These are phyloP conservation scores for Lodderomyces pseudojiufengensis DNA, from an alignment of 1,139 yeast species.

Conservation along the genomic window DNA sequence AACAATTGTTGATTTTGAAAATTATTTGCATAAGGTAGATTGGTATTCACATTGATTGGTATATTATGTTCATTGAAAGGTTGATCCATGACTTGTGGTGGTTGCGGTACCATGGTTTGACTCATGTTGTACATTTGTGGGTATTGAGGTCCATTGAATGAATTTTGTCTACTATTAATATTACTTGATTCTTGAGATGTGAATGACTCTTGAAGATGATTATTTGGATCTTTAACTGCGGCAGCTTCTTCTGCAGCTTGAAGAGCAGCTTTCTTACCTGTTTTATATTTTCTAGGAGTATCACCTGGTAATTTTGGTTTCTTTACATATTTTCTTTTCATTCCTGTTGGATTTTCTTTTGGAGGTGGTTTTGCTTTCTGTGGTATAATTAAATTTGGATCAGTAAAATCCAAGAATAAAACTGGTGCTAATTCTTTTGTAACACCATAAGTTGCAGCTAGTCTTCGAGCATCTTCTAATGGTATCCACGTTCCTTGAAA, in stretches of 20 bases:
- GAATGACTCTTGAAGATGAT: slow-evolving; percentile 7
- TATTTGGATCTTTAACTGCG: slow-evolving; percentile 4
- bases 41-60: slow-evolving; percentile 13
- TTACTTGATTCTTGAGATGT: slow-evolving; percentile 18
- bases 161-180: slow-evolving; percentile 14
- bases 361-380: slow-evolving; percentile 43
- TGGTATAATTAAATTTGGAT: slow-evolving; percentile 45
- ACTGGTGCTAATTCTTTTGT: slow-evolving; percentile 55
- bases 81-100: slow-evolving; percentile 18
- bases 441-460: slow-evolving; percentile 53
- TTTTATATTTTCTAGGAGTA: slow-evolving; percentile 32
- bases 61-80: slow-evolving; percentile 26
- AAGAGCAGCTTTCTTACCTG: slow-evolving; percentile 14
- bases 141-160: slow-evolving; percentile 9
- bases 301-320: slow-evolving; percentile 35
- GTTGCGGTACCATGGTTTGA: slow-evolving; percentile 13
- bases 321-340: slow-evolving; percentile 43
- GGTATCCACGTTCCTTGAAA: slow-evolving; percentile 99
- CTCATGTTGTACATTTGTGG: slow-evolving; percentile 10
- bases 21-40: slow-evolving; percentile 18
- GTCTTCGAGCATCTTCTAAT: slow-evolving; percentile 50
- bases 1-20: slow-evolving; percentile 26
- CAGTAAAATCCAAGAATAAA: slow-evolving; percentile 44
- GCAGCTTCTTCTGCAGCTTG: slow-evolving; percentile 14
- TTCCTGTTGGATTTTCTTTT: slow-evolving; percentile 43